phyloP scores from a whole-genome alignment of 179 eudicot species.

The Sideroxylon spinosum region DNA sequence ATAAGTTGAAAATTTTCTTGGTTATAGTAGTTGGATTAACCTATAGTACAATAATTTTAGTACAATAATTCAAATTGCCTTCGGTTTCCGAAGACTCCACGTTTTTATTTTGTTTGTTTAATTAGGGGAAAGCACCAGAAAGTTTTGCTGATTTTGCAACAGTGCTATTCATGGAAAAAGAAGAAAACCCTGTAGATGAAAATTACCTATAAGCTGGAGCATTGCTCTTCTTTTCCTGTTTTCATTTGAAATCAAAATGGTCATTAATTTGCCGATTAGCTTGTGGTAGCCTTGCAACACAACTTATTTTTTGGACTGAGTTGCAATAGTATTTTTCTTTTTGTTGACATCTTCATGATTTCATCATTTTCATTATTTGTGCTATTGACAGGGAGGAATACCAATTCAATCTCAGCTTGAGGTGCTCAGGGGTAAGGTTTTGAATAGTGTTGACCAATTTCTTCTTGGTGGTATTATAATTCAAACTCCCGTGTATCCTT shows the following conservation, averaged over 20 bases:
- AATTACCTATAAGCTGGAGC: neutral
- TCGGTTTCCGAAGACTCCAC: neutral
- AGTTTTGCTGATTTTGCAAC: neutral
- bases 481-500: neutral
- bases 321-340: neutral
- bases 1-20: neutral
- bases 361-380: neutral
- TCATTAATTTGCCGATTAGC: neutral
- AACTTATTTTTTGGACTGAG: neutral
- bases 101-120: neutral
- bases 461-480: neutral
- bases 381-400: constrained; percentile 26
- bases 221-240: neutral
- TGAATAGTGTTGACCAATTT: neutral
- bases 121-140: neutral
- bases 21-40: neutral
- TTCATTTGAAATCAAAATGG: neutral
- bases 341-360: neutral
- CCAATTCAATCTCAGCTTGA: constrained; percentile 45
- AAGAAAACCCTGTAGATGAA: neutral
- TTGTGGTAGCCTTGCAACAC: neutral
- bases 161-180: neutral
- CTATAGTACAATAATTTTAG: neutral
- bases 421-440: constrained; percentile 35
- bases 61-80: neutral